Evolutionary conservation across 495 filamentous ascomycete genomes (phyloP), one percentile per base, ranked within the genome.

Genomic region (Chaetomidium leptoderma): DNA sequence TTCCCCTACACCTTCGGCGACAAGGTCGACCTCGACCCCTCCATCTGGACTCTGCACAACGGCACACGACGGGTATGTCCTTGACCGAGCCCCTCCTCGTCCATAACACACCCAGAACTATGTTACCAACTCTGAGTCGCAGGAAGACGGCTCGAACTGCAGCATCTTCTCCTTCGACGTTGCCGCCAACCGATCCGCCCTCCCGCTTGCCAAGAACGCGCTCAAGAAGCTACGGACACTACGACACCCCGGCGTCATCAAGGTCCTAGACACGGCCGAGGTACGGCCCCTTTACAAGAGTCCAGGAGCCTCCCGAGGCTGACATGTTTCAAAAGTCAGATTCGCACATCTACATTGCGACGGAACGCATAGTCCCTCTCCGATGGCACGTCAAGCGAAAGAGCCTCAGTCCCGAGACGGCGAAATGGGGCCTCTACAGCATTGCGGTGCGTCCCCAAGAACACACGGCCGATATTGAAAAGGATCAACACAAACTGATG

Each of bases 91-190:
- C 27, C 17, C 16, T 17, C 24, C 27, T 13, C 7, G 29, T 17
- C 7, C 7, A 11, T 2, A 26, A 29, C 7, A 13, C 40, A 14
- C n/a, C 9, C 35, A 11, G 43, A 10, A 46, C 16, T 26, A 40
- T n/a, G 27, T 57, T 61, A 48, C 44, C 21, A n/a, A 24, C 13
- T 17, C 9, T 5, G n/a, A 4, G 48, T 16, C 51, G 11, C 63
- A 96, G 91, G 91, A 96, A 73, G 92, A 97, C 70, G 84, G 89
- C 36, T 95, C 91, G 0, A 81, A 87, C 59, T 98, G 93, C 75
- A 96, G 90, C 76, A 90, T 98, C 40, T 97, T 98, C 71, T 88
- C 91, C 44, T 98, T 97, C 77, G 92, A 97, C 69, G 78, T 92
- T 40, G 77, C 78, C 37, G 75, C 86, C 17, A 91, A 96, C 62